These are phyloP conservation scores for Aspergillus cristatus DNA, from an alignment of 495 filamentous ascomycete species.

Conservation along the genomic window DNA sequence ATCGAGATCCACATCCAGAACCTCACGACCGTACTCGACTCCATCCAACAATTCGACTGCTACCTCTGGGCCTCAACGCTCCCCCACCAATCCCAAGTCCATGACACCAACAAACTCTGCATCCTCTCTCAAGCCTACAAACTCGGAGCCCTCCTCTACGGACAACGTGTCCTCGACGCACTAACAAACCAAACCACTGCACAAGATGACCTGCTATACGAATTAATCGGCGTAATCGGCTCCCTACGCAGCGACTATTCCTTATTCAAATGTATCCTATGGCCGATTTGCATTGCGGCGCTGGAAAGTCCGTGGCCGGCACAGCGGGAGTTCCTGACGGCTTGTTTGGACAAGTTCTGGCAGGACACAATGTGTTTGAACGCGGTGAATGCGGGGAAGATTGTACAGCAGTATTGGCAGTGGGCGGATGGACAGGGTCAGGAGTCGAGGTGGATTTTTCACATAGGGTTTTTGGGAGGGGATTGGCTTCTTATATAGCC, in stretches of 20 bases:
- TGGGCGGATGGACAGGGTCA: conserved; percentile 3
- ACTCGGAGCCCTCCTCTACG: conserved; percentile 23
- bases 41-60: conserved; percentile 24
- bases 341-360: conserved; percentile 28
- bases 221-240: conserved; percentile 35
- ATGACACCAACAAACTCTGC: conserved; percentile 14
- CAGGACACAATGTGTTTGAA: conserved; percentile 28
- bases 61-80: conserved; percentile 22
- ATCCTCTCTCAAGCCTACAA: conserved; percentile 21
- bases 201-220: conserved; percentile 27
- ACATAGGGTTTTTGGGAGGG: conserved; percentile 23
- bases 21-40: conserved; percentile 11
- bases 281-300: conserved; percentile 50
- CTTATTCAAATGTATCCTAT: conserved; percentile 47
- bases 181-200: conserved; percentile 6
- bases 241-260: conserved; percentile 34
- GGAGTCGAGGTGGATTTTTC: conserved; percentile 27
- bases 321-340: conserved; percentile 20
- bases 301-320: conserved; percentile 30
- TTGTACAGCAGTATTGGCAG: conserved; percentile 14
- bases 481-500: conserved; percentile 33
- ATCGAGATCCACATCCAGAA: conserved; percentile 7
- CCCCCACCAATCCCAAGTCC: conserved; percentile 13
- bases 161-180: conserved; percentile 23
- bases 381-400: conserved; percentile 21